These are phyloP conservation scores for Malus sylvestris DNA, from an alignment of 306 rosid species.

Conservation along the genomic window DNA sequence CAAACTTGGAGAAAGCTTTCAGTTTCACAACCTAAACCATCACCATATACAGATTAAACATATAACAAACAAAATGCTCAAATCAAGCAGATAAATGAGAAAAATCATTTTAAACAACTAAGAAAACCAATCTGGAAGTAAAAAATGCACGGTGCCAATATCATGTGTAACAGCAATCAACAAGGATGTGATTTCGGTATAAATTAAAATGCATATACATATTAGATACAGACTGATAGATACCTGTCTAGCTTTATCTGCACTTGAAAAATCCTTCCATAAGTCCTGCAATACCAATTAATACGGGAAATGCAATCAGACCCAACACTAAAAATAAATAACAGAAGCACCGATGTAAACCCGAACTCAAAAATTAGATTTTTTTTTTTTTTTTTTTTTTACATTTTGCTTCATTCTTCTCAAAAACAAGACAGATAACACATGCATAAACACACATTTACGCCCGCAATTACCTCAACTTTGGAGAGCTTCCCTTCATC, in stretches of 20 bases:
- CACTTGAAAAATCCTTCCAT: conserved; percentile 46
- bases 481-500: conserved; percentile 73
- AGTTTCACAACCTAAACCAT: conserved; percentile 58
- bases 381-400: too few species aligned
- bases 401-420: neutral
- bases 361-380: neutral
- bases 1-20: conserved; percentile 88
- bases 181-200: neutral
- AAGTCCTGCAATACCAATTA: conserved; percentile 46
- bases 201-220: neutral
- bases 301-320: neutral
- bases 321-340: neutral
- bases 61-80: neutral
- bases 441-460: neutral
- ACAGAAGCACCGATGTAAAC: neutral
- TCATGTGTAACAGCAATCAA: neutral
- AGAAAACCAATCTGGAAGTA: neutral
- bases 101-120: neutral
- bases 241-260: conserved; percentile 82
- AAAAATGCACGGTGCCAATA: neutral
- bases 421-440: neutral
- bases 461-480: conserved; percentile 49
- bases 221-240: neutral
- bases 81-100: neutral
- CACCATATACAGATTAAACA: neutral